Percentiles rank a stretch among this genome's conserved stretches.
These are phyloP conservation scores for Salix caprea DNA, from an alignment of 345 rosid genomes.

Conservation along the genomic window DNA sequence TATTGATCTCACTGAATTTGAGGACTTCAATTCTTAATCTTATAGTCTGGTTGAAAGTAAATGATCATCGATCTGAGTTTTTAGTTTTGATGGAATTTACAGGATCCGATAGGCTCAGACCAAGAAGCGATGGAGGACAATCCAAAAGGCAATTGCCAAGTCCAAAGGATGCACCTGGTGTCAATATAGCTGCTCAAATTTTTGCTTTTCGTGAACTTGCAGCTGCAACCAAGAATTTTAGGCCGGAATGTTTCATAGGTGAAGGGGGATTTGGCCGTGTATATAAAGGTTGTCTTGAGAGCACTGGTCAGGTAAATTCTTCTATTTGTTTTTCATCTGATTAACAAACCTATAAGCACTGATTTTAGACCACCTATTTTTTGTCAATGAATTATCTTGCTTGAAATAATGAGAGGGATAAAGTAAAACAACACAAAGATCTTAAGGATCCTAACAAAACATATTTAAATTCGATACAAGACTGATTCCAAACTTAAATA, in stretches of 20 bases:
- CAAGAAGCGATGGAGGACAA: constrained; percentile 58
- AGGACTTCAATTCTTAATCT: not conserved
- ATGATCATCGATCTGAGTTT: not conserved
- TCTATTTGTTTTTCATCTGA: not conserved
- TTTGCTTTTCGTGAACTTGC: constrained; percentile 89
- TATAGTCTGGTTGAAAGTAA: not conserved
- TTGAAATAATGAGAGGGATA: not conserved
- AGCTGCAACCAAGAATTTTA: constrained; percentile 84
- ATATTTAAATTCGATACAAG: not conserved
- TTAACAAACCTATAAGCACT: not conserved
- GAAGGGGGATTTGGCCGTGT: constrained; percentile 99
- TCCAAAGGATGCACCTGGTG: constrained; percentile 55
- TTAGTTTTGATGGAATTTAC: constrained; percentile 33
- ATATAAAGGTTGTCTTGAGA: constrained; percentile 82
- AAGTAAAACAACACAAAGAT: not conserved
- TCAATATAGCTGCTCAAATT: constrained; percentile 76
- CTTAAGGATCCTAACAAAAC: not conserved
- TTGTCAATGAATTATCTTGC: not conserved
- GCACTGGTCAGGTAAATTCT: constrained; percentile 79
- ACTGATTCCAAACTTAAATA: not conserved
- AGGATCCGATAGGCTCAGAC: constrained; percentile 73
- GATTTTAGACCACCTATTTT: not conserved
- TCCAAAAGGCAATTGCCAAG: constrained; percentile 54
- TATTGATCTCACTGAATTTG: not conserved
- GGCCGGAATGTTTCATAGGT: constrained; percentile 83